These are phyloP conservation scores for Jackrogersella multiformis DNA, from an alignment of 495 filamentous ascomycete genomes.

Conservation along the genomic window DNA sequence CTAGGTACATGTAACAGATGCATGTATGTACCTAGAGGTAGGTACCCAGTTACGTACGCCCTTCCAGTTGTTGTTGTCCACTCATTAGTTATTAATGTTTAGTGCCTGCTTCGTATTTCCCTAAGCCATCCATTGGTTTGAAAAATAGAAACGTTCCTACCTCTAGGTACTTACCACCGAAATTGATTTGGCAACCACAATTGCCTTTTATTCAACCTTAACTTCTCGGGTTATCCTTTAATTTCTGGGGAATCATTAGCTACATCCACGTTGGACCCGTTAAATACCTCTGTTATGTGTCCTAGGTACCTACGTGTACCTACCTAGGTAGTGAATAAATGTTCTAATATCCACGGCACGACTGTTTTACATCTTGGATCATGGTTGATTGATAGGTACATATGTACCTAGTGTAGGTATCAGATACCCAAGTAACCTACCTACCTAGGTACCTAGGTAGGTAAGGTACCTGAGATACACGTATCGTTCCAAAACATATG, in stretches of 20 bases:
- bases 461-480: too few relatives aligned
- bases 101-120: not conserved
- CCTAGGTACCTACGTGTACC: too few relatives aligned
- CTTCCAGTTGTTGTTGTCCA: not conserved
- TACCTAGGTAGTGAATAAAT: too few relatives aligned
- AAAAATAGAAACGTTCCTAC: too few relatives aligned
- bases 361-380: not conserved
- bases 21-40: too few relatives aligned
- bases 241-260: not conserved
- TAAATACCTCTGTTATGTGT: too few relatives aligned
- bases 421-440: too few relatives aligned
- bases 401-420: not conserved
- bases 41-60: too few relatives aligned
- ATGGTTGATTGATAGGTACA: not conserved
- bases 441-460: too few relatives aligned
- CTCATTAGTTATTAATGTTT: not conserved
- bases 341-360: too few relatives aligned
- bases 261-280: not conserved
- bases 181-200: not conserved
- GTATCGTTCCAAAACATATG: constrained; percentile 11
- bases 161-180: too few relatives aligned
- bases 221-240: not conserved
- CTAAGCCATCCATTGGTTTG: not conserved
- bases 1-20: too few relatives aligned
- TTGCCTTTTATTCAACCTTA: not conserved